Evolutionary conservation across 495 filamentous ascomycete species (phyloP), one percentile per base, ranked within the genome.

Genomic region (Annulohypoxylon moriforme): DNA sequence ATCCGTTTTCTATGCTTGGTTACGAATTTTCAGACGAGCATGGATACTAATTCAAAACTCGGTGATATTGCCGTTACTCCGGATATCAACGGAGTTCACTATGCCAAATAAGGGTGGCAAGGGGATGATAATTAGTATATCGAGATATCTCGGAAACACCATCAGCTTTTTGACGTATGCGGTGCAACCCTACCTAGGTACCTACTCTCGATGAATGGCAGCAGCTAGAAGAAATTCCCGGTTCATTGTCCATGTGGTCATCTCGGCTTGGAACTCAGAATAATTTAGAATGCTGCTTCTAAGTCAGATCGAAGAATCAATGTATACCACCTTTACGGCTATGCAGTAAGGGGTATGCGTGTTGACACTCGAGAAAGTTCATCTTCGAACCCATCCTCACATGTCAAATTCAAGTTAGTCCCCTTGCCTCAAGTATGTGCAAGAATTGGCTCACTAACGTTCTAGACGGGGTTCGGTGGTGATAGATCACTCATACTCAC

Each of bases 111-210:
- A 44, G 34, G 11, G 18, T 50, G 14, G 38, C 24, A 33, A 36
- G 6, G 13, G 40, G 16, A 34, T 34, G 38, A 44, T 57, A 16
- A 40, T 20, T 1, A n/a, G 16, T 44, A 22, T 44, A 49, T 42
- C 50, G 42, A 69, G 60, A 53, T 33, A 60, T 50, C 36, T 60
- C 27, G 16, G 34, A 31, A 27, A 47, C 57, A 33, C 27, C 24
- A 42, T 47, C 49, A 56, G 44, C 14, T 63, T 47, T 53, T 13
- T 18, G 47, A 44, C 59, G 20, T 38, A 25, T 58, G 31, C 47
- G 18, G 34, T 55, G 53, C 60, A 44, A 64, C 60, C 64, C 60
- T 56, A 56, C 46, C 25, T 11, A 40, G 36, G 36, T 40, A 40
- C 36, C 36, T 31, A 44, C 38, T 67, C 9, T 3, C 36, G 31